These are phyloP conservation scores for Scheffersomyces spartinae DNA, from an alignment of 805 yeast species.

Conservation along the genomic window DNA sequence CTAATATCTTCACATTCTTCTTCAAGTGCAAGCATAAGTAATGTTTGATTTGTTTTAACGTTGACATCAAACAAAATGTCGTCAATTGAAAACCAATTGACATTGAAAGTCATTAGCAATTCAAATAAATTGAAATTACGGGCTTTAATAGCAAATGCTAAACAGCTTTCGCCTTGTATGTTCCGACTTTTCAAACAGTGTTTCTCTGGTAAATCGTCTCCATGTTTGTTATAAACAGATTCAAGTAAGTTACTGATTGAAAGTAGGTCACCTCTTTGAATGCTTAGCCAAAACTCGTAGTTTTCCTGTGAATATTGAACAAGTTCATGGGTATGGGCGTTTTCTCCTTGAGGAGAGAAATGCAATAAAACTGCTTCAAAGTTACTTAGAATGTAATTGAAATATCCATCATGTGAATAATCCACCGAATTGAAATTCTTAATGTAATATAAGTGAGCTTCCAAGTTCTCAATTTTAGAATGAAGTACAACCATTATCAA, in stretches of 20 bases:
- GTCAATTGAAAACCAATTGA: constrained; percentile 45
- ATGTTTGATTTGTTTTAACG: constrained; percentile 36
- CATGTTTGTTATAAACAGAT: too few relatives aligned
- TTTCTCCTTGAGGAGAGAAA: constrained; percentile 26
- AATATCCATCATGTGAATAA: constrained; percentile 36
- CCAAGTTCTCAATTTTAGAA: constrained; percentile 45
- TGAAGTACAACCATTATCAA: constrained; percentile 61
- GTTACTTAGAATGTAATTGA: constrained; percentile 73
- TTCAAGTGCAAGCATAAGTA: constrained; percentile 53
- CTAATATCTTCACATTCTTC: constrained; percentile 37
- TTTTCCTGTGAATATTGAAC: constrained; percentile 35
- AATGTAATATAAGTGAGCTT: constrained; percentile 55
- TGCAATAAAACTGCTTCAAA: constrained; percentile 72
- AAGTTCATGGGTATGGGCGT: constrained; percentile 25
- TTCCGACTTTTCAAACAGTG: constrained; percentile 15
- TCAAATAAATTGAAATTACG: constrained; percentile 34
- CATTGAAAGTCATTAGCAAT: constrained; percentile 33
- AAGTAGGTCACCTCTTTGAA: constrained; percentile 27
- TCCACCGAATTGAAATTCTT: constrained; percentile 40
- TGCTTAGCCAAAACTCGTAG: constrained; percentile 39
- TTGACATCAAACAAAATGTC: constrained; percentile 57
- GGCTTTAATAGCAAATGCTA: constrained; percentile 49
- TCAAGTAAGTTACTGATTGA: too few relatives aligned
- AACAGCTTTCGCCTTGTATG: constrained; percentile 56
- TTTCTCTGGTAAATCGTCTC: constrained; percentile 7